Percentiles rank a stretch among this genome's conserved stretches.
These are phyloP conservation scores for Solanum acaule DNA, from an alignment of 257 asterid genomes.

Conservation along the genomic window DNA sequence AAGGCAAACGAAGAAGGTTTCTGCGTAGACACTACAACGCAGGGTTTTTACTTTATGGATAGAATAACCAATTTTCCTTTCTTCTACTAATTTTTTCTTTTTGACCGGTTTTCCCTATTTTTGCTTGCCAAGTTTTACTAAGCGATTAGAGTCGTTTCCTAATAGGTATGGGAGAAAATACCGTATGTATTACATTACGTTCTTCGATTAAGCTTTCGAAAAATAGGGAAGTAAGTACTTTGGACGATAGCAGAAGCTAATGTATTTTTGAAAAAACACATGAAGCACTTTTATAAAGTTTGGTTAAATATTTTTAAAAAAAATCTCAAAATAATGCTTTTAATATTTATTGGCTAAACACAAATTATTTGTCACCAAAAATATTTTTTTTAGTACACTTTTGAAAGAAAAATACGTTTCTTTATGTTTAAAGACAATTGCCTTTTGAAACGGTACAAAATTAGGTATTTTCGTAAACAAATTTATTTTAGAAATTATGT, in stretches of 20 bases:
- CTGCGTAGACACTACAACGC: neutral
- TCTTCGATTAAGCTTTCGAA: too few relatives aligned
- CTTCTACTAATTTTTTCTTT: neutral
- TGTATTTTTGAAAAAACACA: neutral
- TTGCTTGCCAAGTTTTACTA: neutral
- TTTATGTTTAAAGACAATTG: neutral
- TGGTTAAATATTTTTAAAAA: neutral
- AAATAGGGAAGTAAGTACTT: neutral
- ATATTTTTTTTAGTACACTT: neutral
- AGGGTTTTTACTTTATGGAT: neutral
- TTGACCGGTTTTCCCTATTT: neutral
- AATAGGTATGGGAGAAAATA: neutral
- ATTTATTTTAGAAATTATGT: neutral
- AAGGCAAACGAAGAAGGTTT: neutral
- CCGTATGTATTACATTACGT: fast-evolving
- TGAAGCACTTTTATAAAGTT: neutral
- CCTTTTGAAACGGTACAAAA: neutral
- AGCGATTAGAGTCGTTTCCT: neutral
- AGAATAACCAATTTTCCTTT: neutral
- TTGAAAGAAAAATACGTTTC: neutral
- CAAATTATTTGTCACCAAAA: neutral
- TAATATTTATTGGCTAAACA: too few relatives aligned
- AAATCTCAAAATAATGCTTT: neutral
- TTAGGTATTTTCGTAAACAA: neutral
- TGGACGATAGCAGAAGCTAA: neutral